Evolutionary conservation across 306 rosid genomes (phyloP).

Genomic region (Vigna angularis): DNA sequence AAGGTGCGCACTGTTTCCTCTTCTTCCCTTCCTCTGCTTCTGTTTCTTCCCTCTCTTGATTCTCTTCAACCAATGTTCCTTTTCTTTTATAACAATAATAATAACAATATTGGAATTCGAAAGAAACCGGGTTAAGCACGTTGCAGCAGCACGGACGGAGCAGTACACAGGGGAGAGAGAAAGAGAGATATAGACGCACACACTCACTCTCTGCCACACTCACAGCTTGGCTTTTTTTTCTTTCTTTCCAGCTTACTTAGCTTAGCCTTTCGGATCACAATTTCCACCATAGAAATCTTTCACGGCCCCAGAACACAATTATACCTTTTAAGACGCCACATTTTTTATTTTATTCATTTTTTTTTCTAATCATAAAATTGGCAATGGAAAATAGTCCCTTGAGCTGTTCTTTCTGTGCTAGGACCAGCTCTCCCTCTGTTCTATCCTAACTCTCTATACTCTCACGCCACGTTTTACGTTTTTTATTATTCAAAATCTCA

Average conservation of each 20-base stretch:
- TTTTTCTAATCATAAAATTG: constrained; percentile 1
- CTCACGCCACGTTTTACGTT: constrained; percentile 21
- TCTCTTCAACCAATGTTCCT: background rate
- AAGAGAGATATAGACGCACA: background rate
- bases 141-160: background rate
- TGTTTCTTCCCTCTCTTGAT: background rate
- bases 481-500: background rate
- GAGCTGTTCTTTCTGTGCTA: constrained; percentile 8
- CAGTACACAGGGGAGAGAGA: background rate
- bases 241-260: constrained; percentile 53
- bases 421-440: constrained; percentile 52
- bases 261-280: constrained; percentile 37
- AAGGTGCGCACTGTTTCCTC: constrained; percentile 5
- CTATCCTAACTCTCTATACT: constrained; percentile 31
- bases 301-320: constrained; percentile 43
- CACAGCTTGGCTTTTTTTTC: background rate
- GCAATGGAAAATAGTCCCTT: constrained; percentile 12
- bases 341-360: background rate
- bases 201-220: background rate
- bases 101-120: background rate
- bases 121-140: background rate
- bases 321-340: background rate
- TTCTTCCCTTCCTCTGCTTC: background rate
- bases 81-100: background rate
- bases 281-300: constrained; percentile 55